phyloP scores from a whole-genome alignment of 257 asterid genomes.

The Capsicum pubescens region DNA sequence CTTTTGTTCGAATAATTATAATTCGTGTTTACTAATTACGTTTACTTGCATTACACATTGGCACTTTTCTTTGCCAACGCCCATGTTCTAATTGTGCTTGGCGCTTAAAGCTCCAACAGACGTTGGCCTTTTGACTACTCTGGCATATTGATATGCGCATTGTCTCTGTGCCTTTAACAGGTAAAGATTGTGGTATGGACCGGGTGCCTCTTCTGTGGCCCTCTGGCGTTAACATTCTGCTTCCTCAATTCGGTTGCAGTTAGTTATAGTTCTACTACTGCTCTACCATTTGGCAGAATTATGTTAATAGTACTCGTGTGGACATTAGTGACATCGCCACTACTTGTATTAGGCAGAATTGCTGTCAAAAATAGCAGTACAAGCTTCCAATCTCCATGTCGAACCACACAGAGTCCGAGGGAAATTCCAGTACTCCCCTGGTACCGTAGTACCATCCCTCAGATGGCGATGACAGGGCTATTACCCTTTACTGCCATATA shows the following conservation, averaged over 20 bases:
- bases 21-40: too few species aligned
- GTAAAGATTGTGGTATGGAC: constrained; percentile 37
- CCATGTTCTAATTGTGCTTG: background rate
- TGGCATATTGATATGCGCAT: background rate
- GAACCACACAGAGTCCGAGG: constrained; percentile 38
- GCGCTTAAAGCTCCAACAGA: background rate
- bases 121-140: background rate
- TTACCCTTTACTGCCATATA: constrained; percentile 38
- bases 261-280: constrained; percentile 34
- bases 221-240: constrained; percentile 38
- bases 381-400: constrained; percentile 42
- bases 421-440: constrained; percentile 43
- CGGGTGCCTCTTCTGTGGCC: constrained; percentile 38
- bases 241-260: constrained; percentile 41
- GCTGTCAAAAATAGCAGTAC: constrained; percentile 37
- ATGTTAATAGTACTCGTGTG: constrained; percentile 33
- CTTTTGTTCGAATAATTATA: background rate
- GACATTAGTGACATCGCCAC: constrained; percentile 31
- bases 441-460: constrained; percentile 37
- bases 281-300: constrained; percentile 37
- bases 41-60: background rate
- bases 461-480: constrained; percentile 42
- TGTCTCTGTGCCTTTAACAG: constrained; percentile 28
- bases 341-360: constrained; percentile 38
- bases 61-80: background rate